Evolutionary conservation across 1,284 basidiomycete species (phyloP), one percentile per base, ranked within the genome.

Genomic region (Ganoderma multipileum): DNA sequence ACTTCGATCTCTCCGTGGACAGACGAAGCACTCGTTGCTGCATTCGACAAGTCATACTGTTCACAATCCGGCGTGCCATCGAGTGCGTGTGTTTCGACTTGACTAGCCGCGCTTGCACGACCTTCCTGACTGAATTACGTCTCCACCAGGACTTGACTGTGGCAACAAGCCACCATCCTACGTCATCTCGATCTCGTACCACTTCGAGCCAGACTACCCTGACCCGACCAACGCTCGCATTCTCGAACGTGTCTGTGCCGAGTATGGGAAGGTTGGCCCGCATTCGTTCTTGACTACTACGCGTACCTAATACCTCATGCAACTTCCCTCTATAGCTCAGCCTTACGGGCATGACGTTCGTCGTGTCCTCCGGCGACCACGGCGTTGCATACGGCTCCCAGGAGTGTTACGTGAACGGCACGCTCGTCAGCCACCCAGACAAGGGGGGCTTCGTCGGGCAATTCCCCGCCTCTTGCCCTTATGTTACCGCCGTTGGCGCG

Each of bases 151-250:
- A 14, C 82, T 83, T 69, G 78, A 81, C 67, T 90, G 88, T 70
- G 89, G 89, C 0, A 87, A 83, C 28, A 77, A 84, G 36, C 76
- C 79, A 5, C 83, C 83, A 12, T 80, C 88, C 16, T 79, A 86
- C 66, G 84, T 89, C 61, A 84, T 90, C 30, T 88, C 87, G 20
- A 83, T 84, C 1, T 89, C 87, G 0, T 89, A 87, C 72, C 79
- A 79, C 50, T 83, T 81, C 66, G 80, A 84, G 54, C 87, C 89
- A 76, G 80, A 80, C 3, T 81, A 82, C 47, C 77, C 85, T 14
- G 83, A 84, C 0, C 67, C 79, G 4, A 74, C 75, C n/a, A 88
- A 85, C 75, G 81, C 85, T n/a, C 77, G 79, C 58, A 20, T 30
- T 33, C 52, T 55, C 28, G 28, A 55, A 28, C 79, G 87, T 42